Conservation (phyloP, 495 filamentous ascomycete species). For the Hypoxylon lienhwacheense region DNA sequence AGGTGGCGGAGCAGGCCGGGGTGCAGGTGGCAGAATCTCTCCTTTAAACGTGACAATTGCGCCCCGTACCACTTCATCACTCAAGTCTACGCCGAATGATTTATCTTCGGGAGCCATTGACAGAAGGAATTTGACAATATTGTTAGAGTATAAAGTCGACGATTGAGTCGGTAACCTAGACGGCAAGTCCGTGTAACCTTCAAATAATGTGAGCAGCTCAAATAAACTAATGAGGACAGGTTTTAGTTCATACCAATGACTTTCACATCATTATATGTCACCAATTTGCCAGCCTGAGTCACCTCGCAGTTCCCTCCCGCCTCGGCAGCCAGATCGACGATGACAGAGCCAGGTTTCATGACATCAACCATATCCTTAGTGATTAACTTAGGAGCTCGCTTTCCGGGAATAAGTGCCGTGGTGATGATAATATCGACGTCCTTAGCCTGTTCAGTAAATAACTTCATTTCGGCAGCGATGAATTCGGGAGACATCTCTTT, state of each 20-base stretch:
- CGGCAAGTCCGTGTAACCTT: conserved; percentile 79
- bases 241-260: conserved; percentile 63
- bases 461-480: conserved; percentile 83
- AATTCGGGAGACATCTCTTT: conserved; percentile 91
- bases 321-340: conserved; percentile 81
- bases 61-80: conserved; percentile 77
- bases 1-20: conserved; percentile 70
- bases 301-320: conserved; percentile 79
- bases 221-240: not conserved
- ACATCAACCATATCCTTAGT: conserved; percentile 73
- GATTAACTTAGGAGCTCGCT: conserved; percentile 73
- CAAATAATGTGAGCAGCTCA: not conserved
- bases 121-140: conserved; percentile 79
- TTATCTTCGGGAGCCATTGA: conserved; percentile 75
- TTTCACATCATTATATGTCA: conserved; percentile 71
- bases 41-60: conserved; percentile 76
- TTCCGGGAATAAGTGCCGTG: conserved; percentile 78
- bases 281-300: conserved; percentile 67
- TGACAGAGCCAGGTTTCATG: conserved; percentile 80
- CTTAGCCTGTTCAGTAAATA: conserved; percentile 76
- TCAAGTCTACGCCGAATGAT: conserved; percentile 71
- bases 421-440: conserved; percentile 89
- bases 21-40: conserved; percentile 69
- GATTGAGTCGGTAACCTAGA: conserved; percentile 79
- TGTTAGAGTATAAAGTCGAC: conserved; percentile 83